Evolutionary conservation across 1,284 basidiomycete species (phyloP), one percentile per base, ranked within the genome.

Genomic region (Bondarzewia mesenterica): DNA sequence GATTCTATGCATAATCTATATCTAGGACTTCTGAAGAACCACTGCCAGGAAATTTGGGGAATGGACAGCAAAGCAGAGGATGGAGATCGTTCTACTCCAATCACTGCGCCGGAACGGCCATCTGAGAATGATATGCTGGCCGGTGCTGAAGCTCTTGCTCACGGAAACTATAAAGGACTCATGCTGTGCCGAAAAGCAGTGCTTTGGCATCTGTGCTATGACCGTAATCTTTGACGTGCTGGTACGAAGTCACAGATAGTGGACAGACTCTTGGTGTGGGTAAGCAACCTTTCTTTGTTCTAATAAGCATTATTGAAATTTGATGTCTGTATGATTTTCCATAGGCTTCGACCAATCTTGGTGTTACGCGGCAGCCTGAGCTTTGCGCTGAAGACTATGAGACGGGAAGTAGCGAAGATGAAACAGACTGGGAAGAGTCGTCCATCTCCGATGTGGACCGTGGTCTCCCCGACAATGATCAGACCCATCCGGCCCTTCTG

Each of bases 1-100:
- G 50, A 53, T 29, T 20, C 46, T 25, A 51, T 53, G 52, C 50
- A 53, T 15, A 18, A 23, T 8, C 41, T 53, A n/a, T 48, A 45
- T 22, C 41, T 50, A 2, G 44, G 50, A 20, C 27, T 37, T 4
- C 20, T 53, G 22, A 36, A 40, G 20, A 38, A 27, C n/a, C 52
- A 53, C 35, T 48, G 44, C 22, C 16, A 25, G 26, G 45, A 42
- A 16, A 29, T 47, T 15, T 50, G 49, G 49, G 41, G 44, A 15
- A 50, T 50, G 45, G 49, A 50, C 15, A 8, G 38, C 15, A 38
- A 20, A 8, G 4, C 41, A 16, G 45, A 38, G 4, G 45, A 50
- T 15, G 40, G 49, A 5, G 40, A 46, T 21, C 32, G 44, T 22
- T 16, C 32, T 23, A 38, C 32, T n/a, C 32, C 8, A 35, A 35